Percentiles rank a stretch among this genome's conserved stretches.
Conservation (phyloP, 768 basidiomycete species). For the Lactarius deliciosus region DNA sequence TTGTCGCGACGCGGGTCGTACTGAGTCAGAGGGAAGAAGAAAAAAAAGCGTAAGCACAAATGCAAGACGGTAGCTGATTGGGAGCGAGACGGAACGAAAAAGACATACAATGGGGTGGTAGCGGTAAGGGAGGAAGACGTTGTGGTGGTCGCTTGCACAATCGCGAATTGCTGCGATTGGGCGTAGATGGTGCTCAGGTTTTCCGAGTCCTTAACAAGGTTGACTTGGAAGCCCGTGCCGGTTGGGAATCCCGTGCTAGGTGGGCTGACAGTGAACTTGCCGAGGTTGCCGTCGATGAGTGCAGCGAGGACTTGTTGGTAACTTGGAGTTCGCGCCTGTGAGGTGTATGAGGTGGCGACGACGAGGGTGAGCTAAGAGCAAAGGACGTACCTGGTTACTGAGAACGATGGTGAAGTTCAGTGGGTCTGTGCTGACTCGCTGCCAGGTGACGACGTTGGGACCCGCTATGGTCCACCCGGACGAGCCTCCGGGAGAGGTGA, state of each 20-base stretch:
- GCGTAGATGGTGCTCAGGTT: constrained; percentile 58
- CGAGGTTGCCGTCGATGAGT: constrained; percentile 50
- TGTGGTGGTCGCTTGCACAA: constrained; percentile 35
- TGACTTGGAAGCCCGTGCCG: constrained; percentile 67
- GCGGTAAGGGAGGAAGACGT: constrained; percentile 12
- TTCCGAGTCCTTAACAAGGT: constrained; percentile 55
- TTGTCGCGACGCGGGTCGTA: background rate
- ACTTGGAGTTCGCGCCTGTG: constrained; percentile 35
- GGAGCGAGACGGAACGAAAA: background rate
- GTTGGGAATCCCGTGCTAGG: constrained; percentile 65
- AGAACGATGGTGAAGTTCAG: constrained; percentile 68
- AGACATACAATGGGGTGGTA: background rate
- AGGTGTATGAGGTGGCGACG: background rate
- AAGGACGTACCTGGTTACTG: constrained; percentile 53
- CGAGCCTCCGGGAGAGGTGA: constrained; percentile 41
- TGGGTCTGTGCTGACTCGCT: constrained; percentile 63
- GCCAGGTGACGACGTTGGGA: constrained; percentile 58
- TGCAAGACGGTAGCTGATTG: background rate
- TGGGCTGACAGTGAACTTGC: constrained; percentile 45
- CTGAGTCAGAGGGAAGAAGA: background rate
- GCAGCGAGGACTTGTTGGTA: constrained; percentile 52
- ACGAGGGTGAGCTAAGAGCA: background rate
- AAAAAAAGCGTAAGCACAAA: constrained; percentile 1
- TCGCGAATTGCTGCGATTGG: constrained; percentile 66
- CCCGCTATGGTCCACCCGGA: constrained; percentile 57